A percentile compares a stretch with the other conserved stretches of the same genome.
Conservation (phyloP, 257 asterid genomes). For the Plantago elongata region DNA sequence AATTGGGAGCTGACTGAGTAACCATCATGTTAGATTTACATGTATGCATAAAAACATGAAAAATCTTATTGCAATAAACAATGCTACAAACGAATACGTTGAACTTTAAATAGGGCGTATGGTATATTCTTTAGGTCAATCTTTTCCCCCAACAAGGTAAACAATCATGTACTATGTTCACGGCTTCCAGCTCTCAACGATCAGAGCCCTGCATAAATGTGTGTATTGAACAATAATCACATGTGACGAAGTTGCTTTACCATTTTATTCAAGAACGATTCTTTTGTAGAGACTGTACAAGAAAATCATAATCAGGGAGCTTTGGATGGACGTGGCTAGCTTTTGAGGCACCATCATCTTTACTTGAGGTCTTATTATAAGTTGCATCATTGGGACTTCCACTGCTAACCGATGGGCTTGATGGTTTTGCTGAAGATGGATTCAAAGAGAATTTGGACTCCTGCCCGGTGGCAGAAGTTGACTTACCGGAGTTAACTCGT, state of each 20-base stretch:
- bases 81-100: too few relatives aligned
- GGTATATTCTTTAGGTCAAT: neutral
- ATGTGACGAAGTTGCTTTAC: neutral
- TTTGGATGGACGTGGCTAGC: conserved; percentile 92
- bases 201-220: conserved; percentile 3
- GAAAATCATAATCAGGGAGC: conserved; percentile 75
- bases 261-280: conserved; percentile 30
- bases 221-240: conserved; percentile 14
- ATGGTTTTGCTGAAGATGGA: conserved; percentile 29
- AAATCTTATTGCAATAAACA: neutral
- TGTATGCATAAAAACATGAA: neutral
- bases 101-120: too few relatives aligned
- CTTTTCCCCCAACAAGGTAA: neutral
- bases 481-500: conserved; percentile 30
- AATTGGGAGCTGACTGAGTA: too few relatives aligned
- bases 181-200: conserved; percentile 7
- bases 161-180: neutral
- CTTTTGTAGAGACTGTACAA: conserved; percentile 46
- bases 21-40: neutral
- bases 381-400: conserved; percentile 28
- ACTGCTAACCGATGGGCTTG: neutral
- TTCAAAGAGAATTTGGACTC: conserved; percentile 31
- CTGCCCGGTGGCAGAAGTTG: conserved; percentile 25
- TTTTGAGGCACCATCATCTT: conserved; percentile 41
- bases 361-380: conserved; percentile 22